Evolutionary conservation across 371 early-diverging fungal species (phyloP).

Genomic region (Actinomortierella wolfii): DNA sequence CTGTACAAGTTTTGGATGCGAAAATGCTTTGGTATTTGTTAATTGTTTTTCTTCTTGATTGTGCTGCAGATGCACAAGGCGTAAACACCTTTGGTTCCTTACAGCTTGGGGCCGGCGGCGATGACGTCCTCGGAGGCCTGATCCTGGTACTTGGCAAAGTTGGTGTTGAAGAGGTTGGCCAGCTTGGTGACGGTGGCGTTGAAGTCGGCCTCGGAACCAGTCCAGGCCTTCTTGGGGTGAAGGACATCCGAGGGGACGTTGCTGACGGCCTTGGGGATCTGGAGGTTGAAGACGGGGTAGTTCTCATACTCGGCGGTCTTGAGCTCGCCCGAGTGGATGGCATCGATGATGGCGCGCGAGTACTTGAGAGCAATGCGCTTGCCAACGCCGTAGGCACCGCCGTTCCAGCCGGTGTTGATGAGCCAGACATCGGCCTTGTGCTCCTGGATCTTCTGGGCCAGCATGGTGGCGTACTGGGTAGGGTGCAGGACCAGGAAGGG

Average conservation of each 20-base stretch:
- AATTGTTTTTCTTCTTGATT: too few relatives aligned
- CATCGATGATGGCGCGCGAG: slow-evolving; percentile 97
- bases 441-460: slow-evolving; percentile 93
- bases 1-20: too few relatives aligned
- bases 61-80: too few relatives aligned
- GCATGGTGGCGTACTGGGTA: slow-evolving; percentile 95
- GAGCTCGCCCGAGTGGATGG: slow-evolving; percentile 94
- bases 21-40: too few relatives aligned
- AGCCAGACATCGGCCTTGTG: slow-evolving; percentile 95
- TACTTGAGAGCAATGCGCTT: slow-evolving; percentile 96
- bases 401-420: slow-evolving; percentile 99
- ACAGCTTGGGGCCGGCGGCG: slow-evolving; percentile 72
- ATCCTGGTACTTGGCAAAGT: slow-evolving; percentile 90
- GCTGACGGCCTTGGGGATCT: slow-evolving; percentile 80
- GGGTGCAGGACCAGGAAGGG: slow-evolving; percentile 98
- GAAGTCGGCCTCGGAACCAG: slow-evolving; percentile 74
- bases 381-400: slow-evolving; percentile 90
- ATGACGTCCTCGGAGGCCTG: slow-evolving; percentile 80
- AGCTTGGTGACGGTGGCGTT: slow-evolving; percentile 74
- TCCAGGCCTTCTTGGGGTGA: slow-evolving; percentile 90
- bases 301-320: slow-evolving; percentile 81
- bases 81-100: slow-evolving; percentile 2
- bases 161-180: slow-evolving; percentile 85
- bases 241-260: slow-evolving; percentile 88
- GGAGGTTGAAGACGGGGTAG: slow-evolving; percentile 86